These are phyloP conservation scores for Aspergillus oerlinghausenensis DNA, from an alignment of 2,329 filamentous ascomycete species.

Conservation along the genomic window DNA sequence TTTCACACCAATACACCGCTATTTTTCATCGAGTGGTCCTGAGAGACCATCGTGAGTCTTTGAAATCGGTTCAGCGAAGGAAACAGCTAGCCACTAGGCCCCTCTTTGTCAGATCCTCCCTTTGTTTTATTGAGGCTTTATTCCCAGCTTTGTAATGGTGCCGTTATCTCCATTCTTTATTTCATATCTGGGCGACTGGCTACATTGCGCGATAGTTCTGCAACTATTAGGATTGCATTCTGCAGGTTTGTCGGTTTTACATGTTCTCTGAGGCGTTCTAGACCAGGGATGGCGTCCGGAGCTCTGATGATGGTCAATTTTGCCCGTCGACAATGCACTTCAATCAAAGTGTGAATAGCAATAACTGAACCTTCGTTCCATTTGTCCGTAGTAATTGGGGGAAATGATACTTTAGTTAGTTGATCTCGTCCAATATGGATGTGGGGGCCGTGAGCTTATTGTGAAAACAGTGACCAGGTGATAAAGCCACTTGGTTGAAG, in stretches of 20 bases:
- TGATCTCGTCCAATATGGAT: neutral
- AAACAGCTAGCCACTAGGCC: constrained; percentile 5
- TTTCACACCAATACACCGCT: constrained; percentile 1
- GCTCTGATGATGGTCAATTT: neutral
- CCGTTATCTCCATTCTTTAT: neutral
- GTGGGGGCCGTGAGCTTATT: neutral
- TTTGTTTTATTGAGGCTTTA: neutral
- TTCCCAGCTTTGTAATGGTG: neutral
- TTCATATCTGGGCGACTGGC: neutral
- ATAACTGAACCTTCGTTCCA: neutral
- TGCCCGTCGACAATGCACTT: neutral
- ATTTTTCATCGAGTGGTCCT: neutral
- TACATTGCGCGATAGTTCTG: neutral
- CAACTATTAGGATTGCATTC: constrained; percentile 1
- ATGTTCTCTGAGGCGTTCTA: constrained; percentile 7
- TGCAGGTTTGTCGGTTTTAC: constrained; percentile 2
- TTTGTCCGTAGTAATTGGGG: neutral
- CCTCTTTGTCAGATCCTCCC: neutral
- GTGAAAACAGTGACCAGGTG: neutral
- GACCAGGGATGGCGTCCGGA: constrained; percentile 13
- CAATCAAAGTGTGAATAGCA: neutral
- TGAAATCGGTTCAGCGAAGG: constrained; percentile 4
- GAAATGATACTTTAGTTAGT: neutral
- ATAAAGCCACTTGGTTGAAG: neutral
- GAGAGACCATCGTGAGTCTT: neutral